Percentiles rank a stretch among this genome's conserved stretches.
Evolutionary conservation across 2,329 filamentous ascomycete species (phyloP).

Genomic region (Aspergillus puulaauensis): DNA sequence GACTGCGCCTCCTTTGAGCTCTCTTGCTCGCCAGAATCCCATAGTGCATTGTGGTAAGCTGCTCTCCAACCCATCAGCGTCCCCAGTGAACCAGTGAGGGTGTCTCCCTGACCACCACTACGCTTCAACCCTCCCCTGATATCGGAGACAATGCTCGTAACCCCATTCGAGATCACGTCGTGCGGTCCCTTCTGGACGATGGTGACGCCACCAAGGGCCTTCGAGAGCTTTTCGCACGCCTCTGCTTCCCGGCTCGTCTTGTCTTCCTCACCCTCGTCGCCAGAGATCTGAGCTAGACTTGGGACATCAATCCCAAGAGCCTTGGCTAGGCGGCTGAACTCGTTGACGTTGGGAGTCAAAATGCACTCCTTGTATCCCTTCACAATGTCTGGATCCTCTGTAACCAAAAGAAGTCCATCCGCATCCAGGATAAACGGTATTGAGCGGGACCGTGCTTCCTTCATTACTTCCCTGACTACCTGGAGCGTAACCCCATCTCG

Average conservation of each 20-base stretch:
- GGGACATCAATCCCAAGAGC: slow-evolving; percentile 65
- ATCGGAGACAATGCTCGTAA: slow-evolving; percentile 72
- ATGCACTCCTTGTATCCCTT: slow-evolving; percentile 80
- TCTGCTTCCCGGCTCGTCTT: slow-evolving; percentile 51
- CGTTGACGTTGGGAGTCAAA: slow-evolving; percentile 90
- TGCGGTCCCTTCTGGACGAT: slow-evolving; percentile 84
- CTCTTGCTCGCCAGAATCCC: slow-evolving; percentile 54
- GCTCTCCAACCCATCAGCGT: slow-evolving; percentile 86
- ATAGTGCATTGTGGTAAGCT: slow-evolving; percentile 80
- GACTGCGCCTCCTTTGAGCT: slow-evolving; percentile 31
- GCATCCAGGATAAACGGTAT: slow-evolving; percentile 89
- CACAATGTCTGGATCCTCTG: slow-evolving; percentile 72
- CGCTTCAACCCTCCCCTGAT: slow-evolving; percentile 81
- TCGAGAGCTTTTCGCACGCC: slow-evolving; percentile 69
- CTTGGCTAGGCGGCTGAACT: slow-evolving; percentile 81
- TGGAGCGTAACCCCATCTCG: slow-evolving; percentile 88
- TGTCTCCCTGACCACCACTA: slow-evolving; percentile 93
- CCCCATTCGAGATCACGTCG: slow-evolving; percentile 82
- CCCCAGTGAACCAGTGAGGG: slow-evolving; percentile 82
- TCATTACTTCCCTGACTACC: slow-evolving; percentile 75
- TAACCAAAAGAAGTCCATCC: slow-evolving; percentile 78
- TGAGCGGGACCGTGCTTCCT: slow-evolving; percentile 67
- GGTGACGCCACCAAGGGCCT: slow-evolving; percentile 80
- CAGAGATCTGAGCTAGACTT: slow-evolving; percentile 35
- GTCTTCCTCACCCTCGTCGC: slow-evolving; percentile 37